These are phyloP conservation scores for Kwoniella dejecticola DNA, from an alignment of 768 basidiomycete species.

Conservation along the genomic window DNA sequence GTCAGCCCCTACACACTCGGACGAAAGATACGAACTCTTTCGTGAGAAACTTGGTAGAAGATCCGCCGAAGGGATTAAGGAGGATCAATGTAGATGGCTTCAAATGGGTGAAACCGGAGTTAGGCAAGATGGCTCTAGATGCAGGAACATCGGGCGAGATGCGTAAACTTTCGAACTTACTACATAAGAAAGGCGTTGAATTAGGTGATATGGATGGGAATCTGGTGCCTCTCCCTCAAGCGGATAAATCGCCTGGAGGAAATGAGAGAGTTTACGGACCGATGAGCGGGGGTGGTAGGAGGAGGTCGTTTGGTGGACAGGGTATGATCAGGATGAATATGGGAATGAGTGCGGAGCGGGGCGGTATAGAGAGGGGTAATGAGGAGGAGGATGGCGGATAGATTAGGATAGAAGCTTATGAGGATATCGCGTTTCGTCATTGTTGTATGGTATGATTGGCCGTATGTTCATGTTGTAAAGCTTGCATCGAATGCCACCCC, in stretches of 20 bases:
- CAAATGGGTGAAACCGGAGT: constrained; percentile 36
- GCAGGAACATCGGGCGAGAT: constrained; percentile 49
- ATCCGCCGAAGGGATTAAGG: constrained; percentile 22
- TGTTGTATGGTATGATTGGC: too few relatives aligned
- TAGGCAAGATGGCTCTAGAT: constrained; percentile 43
- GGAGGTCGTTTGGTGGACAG: constrained; percentile 7
- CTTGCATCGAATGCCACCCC: too few relatives aligned
- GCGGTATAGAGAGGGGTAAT: constrained; percentile 1
- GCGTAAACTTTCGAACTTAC: constrained; percentile 34
- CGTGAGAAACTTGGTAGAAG: constrained; percentile 3
- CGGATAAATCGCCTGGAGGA: neutral
- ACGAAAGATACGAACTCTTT: constrained; percentile 14
- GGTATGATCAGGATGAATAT: constrained; percentile 5
- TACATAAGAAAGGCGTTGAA: constrained; percentile 29
- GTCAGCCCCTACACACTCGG: too few relatives aligned
- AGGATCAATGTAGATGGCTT: constrained; percentile 43
- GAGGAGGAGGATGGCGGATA: constrained; percentile 23
- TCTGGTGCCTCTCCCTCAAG: neutral
- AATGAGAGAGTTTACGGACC: constrained; percentile 7
- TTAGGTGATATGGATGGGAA: constrained; percentile 51
- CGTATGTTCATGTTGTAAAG: too few relatives aligned
- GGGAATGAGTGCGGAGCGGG: constrained; percentile 1
- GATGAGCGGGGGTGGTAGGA: constrained; percentile 4
- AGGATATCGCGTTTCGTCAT: too few relatives aligned
- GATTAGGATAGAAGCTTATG: neutral